Base-by-base conservation (phyloP, 2,329 filamentous ascomycete species). In the Alternaria brassicae region DNA sequence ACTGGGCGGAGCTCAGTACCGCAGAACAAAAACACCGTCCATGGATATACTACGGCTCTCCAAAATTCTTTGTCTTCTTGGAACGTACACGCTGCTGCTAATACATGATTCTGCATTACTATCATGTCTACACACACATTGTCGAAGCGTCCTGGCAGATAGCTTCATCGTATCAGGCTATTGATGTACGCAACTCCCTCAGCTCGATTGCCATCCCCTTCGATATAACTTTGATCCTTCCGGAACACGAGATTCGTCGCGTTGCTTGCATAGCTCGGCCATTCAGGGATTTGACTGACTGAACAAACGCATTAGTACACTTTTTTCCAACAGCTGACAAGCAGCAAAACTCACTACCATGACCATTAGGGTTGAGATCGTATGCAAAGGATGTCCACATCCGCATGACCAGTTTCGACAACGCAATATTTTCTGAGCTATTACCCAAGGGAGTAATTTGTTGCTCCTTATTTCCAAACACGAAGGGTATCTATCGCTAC, bases 331-430 rank as follows among this genome's bases (percentile, higher is more conserved):
- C 4, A 5, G 7, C 15, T 8, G 3, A 23, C 6, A 2, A 15
- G 13, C 4, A 30, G 30, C 39, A 1, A 12, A 36, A 36, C 68
- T 21, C 50, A 71, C 71, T 40, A 10, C 67, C 68, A 56, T 74
- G 72, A 0, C 65, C 70, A 58, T 75, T 75, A 0, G 72, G 72
- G 52, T 75, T 42, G 4, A 75, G 42, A 37, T 72, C 70, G 25
- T 74, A 69, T 1, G 66, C 69, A 39, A 75, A 75, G 2, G 71
- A 67, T 0, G 70, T 68, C 72, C 72, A 75, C 70, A 73, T 75
- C 19, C 72, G 60, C 47, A 68, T 72, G 3, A 75, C 68, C 0
- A 71, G 44, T 6, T 65, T 57, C 0, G 70, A 73, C n/a, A 73
- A 57, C 12, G 48, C 54, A 2, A 69, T 28, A 7, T 73, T 70